Conservation (phyloP, 2,329 filamentous ascomycete genomes). For the Epichloe glyceriae region DNA sequence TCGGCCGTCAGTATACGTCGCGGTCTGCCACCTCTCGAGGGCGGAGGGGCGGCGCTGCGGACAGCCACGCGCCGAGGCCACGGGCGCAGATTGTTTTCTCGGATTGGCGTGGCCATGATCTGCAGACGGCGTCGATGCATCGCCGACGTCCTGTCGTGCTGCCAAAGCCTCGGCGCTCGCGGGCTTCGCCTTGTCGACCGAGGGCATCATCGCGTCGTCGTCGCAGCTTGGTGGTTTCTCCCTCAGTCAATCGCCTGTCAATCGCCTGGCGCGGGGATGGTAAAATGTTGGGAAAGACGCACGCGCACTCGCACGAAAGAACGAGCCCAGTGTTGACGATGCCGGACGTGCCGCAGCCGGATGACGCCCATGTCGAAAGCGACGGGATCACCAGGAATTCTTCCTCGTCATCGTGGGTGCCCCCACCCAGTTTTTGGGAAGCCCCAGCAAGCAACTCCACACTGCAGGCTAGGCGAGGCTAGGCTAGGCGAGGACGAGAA, state of each 20-base stretch:
- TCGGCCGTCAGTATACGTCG: neutral
- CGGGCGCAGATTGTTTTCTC: slow-evolving; percentile 2
- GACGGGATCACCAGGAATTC: neutral
- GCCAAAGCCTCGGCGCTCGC: neutral
- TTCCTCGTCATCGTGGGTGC: too few relatives aligned
- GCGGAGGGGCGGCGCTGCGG: neutral
- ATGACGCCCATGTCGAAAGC: neutral
- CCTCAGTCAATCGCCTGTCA: neutral
- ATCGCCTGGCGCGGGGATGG: too few relatives aligned
- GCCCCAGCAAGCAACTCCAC: too few relatives aligned
- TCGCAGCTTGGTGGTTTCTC: neutral
- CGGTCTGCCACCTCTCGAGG: slow-evolving; percentile 6
- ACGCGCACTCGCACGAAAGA: too few relatives aligned
- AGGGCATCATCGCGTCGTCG: neutral
- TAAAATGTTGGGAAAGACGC: too few relatives aligned
- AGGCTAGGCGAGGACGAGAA: too few relatives aligned
- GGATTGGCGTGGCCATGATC: neutral
- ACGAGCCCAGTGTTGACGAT: too few relatives aligned
- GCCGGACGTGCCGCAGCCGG: neutral
- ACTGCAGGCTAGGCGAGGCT: too few relatives aligned
- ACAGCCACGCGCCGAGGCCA: neutral
- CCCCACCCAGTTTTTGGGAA: too few relatives aligned
- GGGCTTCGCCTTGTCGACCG: neutral
- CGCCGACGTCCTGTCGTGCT: neutral
- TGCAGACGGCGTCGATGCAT: neutral